Evolutionary conservation across 1,139 yeast genomes (phyloP), one percentile per base, ranked within the genome.

Genomic region (Nakaseomyces delphensis): DNA sequence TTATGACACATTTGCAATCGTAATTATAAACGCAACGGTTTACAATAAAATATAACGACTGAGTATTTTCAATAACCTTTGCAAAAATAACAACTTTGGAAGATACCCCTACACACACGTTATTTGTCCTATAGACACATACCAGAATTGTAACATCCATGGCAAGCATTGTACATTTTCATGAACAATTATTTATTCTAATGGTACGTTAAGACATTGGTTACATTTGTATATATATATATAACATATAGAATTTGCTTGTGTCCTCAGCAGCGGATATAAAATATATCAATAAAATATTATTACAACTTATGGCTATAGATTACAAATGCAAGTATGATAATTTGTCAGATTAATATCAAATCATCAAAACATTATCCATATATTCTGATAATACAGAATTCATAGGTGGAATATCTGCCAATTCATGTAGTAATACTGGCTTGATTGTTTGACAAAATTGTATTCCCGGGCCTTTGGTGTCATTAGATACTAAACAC

Each of bases 371-470:
- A 9, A 59, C 55, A 45, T 59, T 59, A 45, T 57, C 62, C 55
- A 57, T 52, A 40, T 57, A 60, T 44, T 60, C 64, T 7, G 58
- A 50, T 15, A 60, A 49, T 13, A 55, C 59, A 4, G 54, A 40
- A 40, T 51, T 56, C 38, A 60, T 46, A n/a, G 62, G 61, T 21
- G 64, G 64, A 25, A 58, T 54, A 47, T 59, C 60, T 16, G 62
- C 62, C 27, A 59, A 43, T 38, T 48, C 51, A 42, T 57, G 63
- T 25, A 59, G 36, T 3, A 59, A 48, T 4, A 54, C 38, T 3
- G 63, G 63, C 43, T 55, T 59, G 15, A 59, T 53, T 3, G 41
- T 45, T 27, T 53, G 52, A 45, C 63, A 57, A 38, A 60, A 50
- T 23, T 52, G 48, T 10, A 47, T 43, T 8, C 63, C 63, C 23